Evolutionary conservation across 2,329 filamentous ascomycete species (phyloP).

Genomic region (Venturia asperata): DNA sequence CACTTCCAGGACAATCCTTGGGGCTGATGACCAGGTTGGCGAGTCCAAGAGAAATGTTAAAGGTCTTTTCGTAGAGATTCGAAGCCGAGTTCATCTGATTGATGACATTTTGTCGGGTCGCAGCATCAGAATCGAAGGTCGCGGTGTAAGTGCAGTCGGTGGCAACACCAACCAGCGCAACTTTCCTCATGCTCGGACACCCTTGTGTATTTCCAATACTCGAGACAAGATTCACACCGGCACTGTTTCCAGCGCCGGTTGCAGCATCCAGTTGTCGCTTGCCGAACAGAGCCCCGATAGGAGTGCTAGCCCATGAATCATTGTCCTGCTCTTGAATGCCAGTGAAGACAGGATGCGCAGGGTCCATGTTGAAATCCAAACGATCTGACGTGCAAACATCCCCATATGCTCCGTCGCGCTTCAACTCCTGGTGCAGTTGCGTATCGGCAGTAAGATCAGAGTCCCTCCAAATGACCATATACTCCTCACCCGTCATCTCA

Average conservation of each 20-base stretch:
- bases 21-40: constrained; percentile 76
- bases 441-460: constrained; percentile 53
- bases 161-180: constrained; percentile 84
- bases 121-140: constrained; percentile 58
- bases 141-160: constrained; percentile 85
- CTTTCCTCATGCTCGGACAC: constrained; percentile 82
- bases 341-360: constrained; percentile 59
- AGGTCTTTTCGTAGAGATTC: constrained; percentile 77
- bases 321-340: constrained; percentile 48
- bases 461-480: constrained; percentile 90
- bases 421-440: constrained; percentile 55
- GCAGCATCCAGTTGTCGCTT: constrained; percentile 60
- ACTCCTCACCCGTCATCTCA: constrained; percentile 46
- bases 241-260: constrained; percentile 64
- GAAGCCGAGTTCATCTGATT: constrained; percentile 79
- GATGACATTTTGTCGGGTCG: constrained; percentile 70
- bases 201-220: constrained; percentile 78
- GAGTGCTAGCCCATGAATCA: constrained; percentile 52
- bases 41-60: constrained; percentile 91
- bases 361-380: constrained; percentile 71
- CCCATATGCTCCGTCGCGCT: constrained; percentile 45
- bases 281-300: constrained; percentile 61
- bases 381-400: constrained; percentile 63
- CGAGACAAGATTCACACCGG: constrained; percentile 66
- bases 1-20: constrained; percentile 62